Base-by-base conservation (phyloP, 371 early-diverging fungal genomes). In the Circinella minor region DNA sequence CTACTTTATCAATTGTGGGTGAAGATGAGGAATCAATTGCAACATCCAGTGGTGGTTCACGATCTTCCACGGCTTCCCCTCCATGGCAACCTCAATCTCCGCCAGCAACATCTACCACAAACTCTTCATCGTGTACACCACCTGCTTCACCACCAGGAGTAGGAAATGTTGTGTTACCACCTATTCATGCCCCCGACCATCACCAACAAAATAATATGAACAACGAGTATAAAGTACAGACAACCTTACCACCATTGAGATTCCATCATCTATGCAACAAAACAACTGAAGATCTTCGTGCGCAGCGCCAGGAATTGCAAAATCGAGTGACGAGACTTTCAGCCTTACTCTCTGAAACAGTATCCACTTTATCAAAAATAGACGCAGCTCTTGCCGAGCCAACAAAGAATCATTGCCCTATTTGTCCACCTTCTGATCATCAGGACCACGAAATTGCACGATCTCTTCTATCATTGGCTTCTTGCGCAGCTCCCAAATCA, bases 261-360 rank as follows among this genome's bases (percentile, higher is more conserved):
- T 60, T 68, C 38, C 54, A 62, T 20, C 68, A 61, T 54, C 47
- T 68, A 3, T 62, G 62, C 36, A 36, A 48, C 15, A 61, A 62
- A 38, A 57, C 61, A 46, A 55, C 59, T 7, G 63, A 63, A 14
- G 59, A 55, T 11, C 80, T 84, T 46, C 75, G 77, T 59, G 78
- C 80, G 27, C 84, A 87, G 27, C 77, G 88, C 11, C 81, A 85
- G 47, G 83, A 85, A 57, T 70, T 90, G 34, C 87, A 89, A 63
- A 72, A 80, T 36, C 84, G 88, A 66, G 81, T 89, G 20, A 73
- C 84, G 7, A 77, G 87, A 54, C 68, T 90, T 7, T 82, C 84
- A 3, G 77, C 77, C 66, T 72, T 89, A 1, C 66, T 90, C 9
- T 84, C 84, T 3, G 77, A 83, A 51, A 88, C 88, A 0, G 86